Evolutionary conservation across 2,329 filamentous ascomycete species (phyloP), one percentile per base, ranked within the genome.

Genomic region (Zopfia rhizophila): DNA sequence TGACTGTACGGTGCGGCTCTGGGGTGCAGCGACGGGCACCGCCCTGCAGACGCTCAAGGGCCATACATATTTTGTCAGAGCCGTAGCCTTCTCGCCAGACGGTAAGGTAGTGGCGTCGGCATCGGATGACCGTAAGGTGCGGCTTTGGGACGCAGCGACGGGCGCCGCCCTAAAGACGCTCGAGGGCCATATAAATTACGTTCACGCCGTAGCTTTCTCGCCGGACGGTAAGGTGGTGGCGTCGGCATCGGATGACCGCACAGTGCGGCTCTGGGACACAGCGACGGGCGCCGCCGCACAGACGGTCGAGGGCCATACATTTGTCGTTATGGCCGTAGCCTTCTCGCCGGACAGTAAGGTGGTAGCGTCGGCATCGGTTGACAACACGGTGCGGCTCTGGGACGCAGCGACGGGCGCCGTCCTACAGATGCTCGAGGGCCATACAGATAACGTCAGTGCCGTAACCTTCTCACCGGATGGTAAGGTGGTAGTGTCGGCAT

Each of bases 1-100:
- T 3, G 38, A 38, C n/a, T 7, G 21, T 3, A 27, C 36, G 11
- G 21, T 38, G 7, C 17, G 7, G n/a, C n/a, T n/a, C n/a, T n/a
- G n/a, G 7, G n/a, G 6, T 29, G 27, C 27, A 29, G 16, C 10
- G 96, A 80, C 10, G n/a, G n/a, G 87, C 79, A 48, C 91, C 83
- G 66, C 96, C 91, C 0, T 82, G 90, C 36, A 92, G 92, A 72
- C 96, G 90, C 72, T 97, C 92, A n/a, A 94, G 79, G 48, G 96
- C 93, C n/a, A 79, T 75, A 10, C 91, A n/a, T n/a, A n/a, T 4
- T 7, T 7, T 14, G 33, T 45, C 24, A 45, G 24, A 6, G 32
- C 41, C 7, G 41, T 46, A 11, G 43, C 21, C 5, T 46, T 46
- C 22, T 46, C 43, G 37, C 43, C 43, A 46, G 43, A 46, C 28